Conservation (phyloP, 192 early-diverging fungal species). For the Cladochytrium replicatum region DNA sequence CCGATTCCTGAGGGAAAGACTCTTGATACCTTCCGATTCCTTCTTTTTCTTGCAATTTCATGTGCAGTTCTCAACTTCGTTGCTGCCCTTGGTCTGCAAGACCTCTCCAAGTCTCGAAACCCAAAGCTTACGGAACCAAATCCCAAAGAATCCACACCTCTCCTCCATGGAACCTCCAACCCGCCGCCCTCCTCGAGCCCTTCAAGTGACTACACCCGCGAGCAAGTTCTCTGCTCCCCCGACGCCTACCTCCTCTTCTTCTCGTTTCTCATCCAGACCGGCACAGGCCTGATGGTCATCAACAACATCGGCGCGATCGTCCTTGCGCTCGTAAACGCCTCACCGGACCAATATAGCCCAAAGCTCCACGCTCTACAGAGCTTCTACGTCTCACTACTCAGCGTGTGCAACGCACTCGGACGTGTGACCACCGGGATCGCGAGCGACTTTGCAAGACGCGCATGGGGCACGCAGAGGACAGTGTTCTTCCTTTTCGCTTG, state of each 20-base stretch:
- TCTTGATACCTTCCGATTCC: conserved; percentile 17
- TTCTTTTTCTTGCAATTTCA: conserved; percentile 19
- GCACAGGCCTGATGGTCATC: conserved; percentile 37
- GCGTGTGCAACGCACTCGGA: conserved; percentile 25
- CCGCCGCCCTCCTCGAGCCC: background rate
- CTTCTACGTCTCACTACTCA: conserved; percentile 25
- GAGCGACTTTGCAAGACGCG: conserved; percentile 12
- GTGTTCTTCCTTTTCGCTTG: conserved; percentile 10
- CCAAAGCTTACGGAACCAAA: background rate
- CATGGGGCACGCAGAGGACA: conserved; percentile 5
- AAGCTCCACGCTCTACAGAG: conserved; percentile 11
- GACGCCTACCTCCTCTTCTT: conserved; percentile 29
- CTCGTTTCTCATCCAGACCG: conserved; percentile 19
- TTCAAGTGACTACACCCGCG: background rate
- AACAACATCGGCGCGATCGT: conserved; percentile 36
- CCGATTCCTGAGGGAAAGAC: background rate
- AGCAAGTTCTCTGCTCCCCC: too few species aligned
- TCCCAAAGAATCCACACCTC: background rate
- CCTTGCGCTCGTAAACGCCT: conserved; percentile 3
- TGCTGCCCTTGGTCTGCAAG: conserved; percentile 3
- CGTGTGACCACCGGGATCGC: conserved; percentile 20
- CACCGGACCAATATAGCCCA: background rate
- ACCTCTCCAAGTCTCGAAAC: background rate
- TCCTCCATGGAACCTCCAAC: background rate
- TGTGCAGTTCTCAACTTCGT: conserved; percentile 15